These are phyloP conservation scores for Fusarium tupiense DNA, from an alignment of 2,329 filamentous ascomycete genomes.

Conservation along the genomic window DNA sequence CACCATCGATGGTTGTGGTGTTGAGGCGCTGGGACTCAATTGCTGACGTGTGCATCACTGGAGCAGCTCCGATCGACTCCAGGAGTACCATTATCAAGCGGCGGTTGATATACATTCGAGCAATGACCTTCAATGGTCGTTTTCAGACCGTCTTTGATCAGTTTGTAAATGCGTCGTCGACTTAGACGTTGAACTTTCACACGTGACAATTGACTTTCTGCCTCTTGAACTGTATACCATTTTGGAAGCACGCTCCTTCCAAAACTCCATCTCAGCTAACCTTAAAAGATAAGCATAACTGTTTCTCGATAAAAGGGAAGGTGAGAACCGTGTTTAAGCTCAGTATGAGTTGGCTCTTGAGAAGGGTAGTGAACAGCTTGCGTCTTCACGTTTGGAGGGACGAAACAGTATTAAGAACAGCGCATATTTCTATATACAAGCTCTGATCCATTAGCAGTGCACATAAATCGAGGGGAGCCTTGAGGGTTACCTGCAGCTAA, in stretches of 20 bases:
- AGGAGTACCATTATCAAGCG: accelerated
- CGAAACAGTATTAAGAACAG: too few species aligned
- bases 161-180: not conserved
- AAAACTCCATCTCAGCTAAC: not conserved
- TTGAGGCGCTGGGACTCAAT: not conserved
- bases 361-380: not conserved
- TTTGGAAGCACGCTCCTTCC: not conserved
- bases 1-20: not conserved
- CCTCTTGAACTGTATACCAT: too few species aligned
- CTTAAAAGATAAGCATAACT: not conserved
- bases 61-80: not conserved
- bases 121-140: too few species aligned
- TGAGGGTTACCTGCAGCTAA: not conserved
- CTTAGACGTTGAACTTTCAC: not conserved
- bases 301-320: not conserved
- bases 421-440: not conserved
- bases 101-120: accelerated
- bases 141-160: not conserved
- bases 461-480: too few species aligned
- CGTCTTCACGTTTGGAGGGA: not conserved
- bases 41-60: accelerated
- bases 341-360: accelerated
- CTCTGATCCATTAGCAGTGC: not conserved
- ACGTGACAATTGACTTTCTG: not conserved
- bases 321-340: not conserved